Evolutionary conservation across 495 filamentous ascomycete species (phyloP), one percentile per base, ranked within the genome.

Genomic region (Aspergillus carlsbadensis): DNA sequence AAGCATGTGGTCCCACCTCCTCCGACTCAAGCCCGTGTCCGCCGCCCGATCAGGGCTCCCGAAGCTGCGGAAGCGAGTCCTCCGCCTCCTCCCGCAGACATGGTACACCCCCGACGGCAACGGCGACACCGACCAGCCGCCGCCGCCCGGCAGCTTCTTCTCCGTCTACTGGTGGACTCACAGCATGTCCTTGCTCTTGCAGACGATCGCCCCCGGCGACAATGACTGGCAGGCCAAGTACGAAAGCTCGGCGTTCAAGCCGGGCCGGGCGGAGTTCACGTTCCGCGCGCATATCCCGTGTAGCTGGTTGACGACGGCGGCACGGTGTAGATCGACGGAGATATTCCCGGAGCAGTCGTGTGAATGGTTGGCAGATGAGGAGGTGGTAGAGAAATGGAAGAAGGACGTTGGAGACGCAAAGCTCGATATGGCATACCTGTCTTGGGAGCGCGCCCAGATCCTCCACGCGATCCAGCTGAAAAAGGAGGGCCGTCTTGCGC

Each of bases 261-360:
- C 41, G 33, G 18, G 8, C 31, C 22, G 11, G 10, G 15, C 15
- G 15, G 17, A 35, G 17, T 57, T 57, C 34, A 43, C 10, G 0
- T 57, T 50, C 10, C 22, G 45, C 5, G 13, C 24, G 13, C 6
- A 6, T 7, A 15, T 5, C 34, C 47, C 11, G 50, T 42, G 35
- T 18, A 18, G 5, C 1, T n/a, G n/a, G n/a, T n/a, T n/a, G n/a
- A 1, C 26, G 14, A 50, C 50, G 45, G 54, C 36, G 45, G 13
- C 45, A 11, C 35, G 54, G 15, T 15, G 24, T 17, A 36, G 54
- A 2, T 10, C n/a, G 37, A 57, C 44, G 7, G 31, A 26, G n/a
- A 49, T 57, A 11, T 57, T 49, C 10, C 45, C 45, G 6, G 45
- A 42, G 14, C 54, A 57, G 31, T 36, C 50, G 26, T 50, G 45